A percentile compares a stretch with the other conserved stretches of the same genome.
Conservation (phyloP, 1,284 basidiomycete species). For the Wallemia hederae region DNA sequence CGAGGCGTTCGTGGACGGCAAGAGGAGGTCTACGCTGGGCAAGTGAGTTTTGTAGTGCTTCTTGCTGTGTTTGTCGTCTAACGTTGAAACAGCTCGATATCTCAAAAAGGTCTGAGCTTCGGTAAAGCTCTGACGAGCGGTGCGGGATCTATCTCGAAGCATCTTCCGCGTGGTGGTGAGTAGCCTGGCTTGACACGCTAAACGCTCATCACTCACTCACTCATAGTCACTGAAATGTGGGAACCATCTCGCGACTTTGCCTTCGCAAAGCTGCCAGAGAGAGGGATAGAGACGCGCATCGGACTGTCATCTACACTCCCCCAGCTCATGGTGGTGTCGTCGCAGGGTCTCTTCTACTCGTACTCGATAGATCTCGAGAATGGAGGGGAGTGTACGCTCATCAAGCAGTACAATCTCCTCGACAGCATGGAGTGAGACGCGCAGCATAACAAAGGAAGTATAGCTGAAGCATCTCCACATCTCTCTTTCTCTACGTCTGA, state of each 20-base stretch:
- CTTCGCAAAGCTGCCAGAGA: conserved; percentile 55
- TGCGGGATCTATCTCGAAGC: neutral
- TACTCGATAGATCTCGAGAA: conserved; percentile 89
- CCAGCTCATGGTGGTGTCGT: conserved; percentile 87
- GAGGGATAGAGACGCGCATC: conserved; percentile 23
- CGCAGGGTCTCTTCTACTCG: conserved; percentile 80
- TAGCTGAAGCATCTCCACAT: neutral
- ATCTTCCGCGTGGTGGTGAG: neutral
- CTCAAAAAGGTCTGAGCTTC: neutral
- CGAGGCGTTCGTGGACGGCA: conserved; percentile 16
- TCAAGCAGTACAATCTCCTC: conserved; percentile 50
- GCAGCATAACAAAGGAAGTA: neutral
- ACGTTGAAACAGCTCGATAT: neutral
- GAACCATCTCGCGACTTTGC: conserved; percentile 90
- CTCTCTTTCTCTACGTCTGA: neutral
- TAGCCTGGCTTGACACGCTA: neutral
- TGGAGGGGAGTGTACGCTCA: conserved; percentile 76
- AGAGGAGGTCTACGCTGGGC: conserved; percentile 7
- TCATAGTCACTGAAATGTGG: conserved; percentile 64
- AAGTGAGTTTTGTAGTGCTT: conserved; percentile 1
- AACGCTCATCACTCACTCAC: neutral
- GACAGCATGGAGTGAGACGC: neutral
- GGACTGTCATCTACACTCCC: conserved; percentile 32
- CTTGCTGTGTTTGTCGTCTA: neutral
- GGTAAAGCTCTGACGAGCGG: neutral